Evolutionary conservation across 148 eudicot genomes (phyloP), one percentile per base, ranked within the genome.

Genomic region (Cornus florida): DNA sequence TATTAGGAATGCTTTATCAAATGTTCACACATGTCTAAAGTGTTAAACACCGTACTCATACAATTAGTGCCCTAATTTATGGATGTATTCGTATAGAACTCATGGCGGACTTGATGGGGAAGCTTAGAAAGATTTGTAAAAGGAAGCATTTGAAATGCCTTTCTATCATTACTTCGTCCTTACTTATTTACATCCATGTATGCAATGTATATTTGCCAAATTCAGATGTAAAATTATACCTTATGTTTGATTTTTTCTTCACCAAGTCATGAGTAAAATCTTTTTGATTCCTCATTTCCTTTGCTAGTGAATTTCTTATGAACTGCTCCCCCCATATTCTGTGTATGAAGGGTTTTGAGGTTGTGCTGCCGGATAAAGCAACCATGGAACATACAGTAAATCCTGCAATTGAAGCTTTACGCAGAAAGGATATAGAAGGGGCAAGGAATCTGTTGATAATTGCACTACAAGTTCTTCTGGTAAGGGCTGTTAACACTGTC

Each of bases 391-490:
- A 91, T 65, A 88, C 86, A 0, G 79, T 91, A n/a, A 78, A 72
- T 70, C 97, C 97, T 67, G 88, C 90, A 69, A 77, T 89, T 35
- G 93, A 92, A 80, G 94, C 97, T 31, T 72, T 91, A 78, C 75
- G 72, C 72, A 86, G 90, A 78, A 82, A 86, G 73, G 94, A 92
- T 82, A 84, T 84, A 31, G 91, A 89, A 87, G 94, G 94, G 31
- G 93, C 94, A 17, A 80, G 76, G 16, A 92, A 88, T 78, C 82
- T 92, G 82, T 77, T 91, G 73, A 89, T 90, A 86, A 86, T 91
- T 23, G 87, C 90, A n/a, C 80, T 91, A 71, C 94, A 88, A 82
- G 91, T 92, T 85, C 90, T 92, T 78, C 83, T 92, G 66, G 87
- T 92, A 23, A 89, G 89, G 74, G 94, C 91, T 33, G 94, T 91